A percentile compares a stretch with the other conserved stretches of the same genome.
Evolutionary conservation across 164 flowering plant genomes (phyloP).

Genomic region (Litsea cubeba): DNA sequence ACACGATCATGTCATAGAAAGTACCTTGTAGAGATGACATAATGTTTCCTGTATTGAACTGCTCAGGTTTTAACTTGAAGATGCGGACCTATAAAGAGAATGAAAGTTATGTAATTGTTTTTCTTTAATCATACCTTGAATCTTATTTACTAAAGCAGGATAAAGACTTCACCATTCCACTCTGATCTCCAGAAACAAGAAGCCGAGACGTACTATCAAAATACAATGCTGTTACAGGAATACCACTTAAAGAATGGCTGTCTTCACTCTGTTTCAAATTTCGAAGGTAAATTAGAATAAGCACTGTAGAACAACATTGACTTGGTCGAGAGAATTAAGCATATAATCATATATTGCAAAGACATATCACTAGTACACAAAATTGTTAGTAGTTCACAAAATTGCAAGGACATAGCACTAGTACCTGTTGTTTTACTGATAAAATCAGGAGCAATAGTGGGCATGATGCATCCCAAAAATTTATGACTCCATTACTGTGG

Average conservation of each 20-base stretch:
- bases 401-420: background rate
- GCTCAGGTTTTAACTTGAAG: constrained; percentile 64
- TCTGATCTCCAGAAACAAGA: constrained; percentile 87
- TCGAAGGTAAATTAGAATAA: constrained; percentile 3
- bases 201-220: constrained; percentile 43
- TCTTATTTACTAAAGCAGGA: constrained; percentile 12
- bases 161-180: constrained; percentile 55
- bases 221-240: constrained; percentile 64
- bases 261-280: constrained; percentile 58
- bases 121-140: background rate
- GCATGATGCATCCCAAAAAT: constrained; percentile 80
- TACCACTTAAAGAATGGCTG: constrained; percentile 49
- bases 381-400: background rate
- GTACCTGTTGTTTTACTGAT: constrained; percentile 73
- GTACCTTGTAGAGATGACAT: constrained; percentile 57
- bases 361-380: background rate
- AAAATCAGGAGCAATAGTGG: constrained; percentile 49
- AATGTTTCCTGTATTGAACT: constrained; percentile 39
- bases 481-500: constrained; percentile 71
- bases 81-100: constrained; percentile 57
- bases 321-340: background rate
- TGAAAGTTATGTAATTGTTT: background rate
- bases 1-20: background rate
- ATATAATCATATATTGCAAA: no score
- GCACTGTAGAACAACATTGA: background rate